Base-by-base conservation (phyloP, 257 asterid species). In the Scutellaria minor region DNA sequence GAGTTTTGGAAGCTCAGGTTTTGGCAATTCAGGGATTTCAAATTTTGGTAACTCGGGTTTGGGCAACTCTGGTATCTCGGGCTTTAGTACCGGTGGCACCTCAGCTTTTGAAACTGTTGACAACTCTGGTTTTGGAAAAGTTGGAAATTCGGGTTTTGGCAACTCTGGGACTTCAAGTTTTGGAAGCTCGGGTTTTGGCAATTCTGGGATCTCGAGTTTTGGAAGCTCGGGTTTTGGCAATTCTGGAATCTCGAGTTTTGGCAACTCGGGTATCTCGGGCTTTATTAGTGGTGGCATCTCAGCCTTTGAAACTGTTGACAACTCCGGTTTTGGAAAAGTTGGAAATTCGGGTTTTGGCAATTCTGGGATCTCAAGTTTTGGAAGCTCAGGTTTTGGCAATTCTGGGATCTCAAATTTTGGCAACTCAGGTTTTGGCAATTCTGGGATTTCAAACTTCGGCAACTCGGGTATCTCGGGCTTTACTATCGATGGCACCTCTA, bases 321-420 rank as follows among this genome's bases (percentile, higher is more conserved):
- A 1, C 2, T 24, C 39, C 1, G 59, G 69, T 2, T 75, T 68
- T 2, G 76, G 60, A 11, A 76, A 3, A 14, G 9, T 12, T 6
- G 77, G 77, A 14, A 62, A 5, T 9, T 63, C 64, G 2, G 71
- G 24, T 31, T 77, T 70, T 12, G 81, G 68, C 50, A 59, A 27
- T 0, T 27, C 9, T 22, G 74, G 81, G 40, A 68, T 53, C 14
- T 9, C 72, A 0, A 66, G 78, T 22, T 74, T 74, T 3, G 73
- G 58, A 9, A 73, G 5, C 22, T 73, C 70, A 1, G 77, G 77
- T 18, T 73, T 73, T 7, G 77, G 70, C 27, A 63, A 20, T 9
- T 51, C 0, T 2, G 76, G 76, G 5, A 46, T 11, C 1, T 50
- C 55, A 4, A 58, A 39, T 13, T 72, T 72, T 13, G 71, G 66